Conservation (phyloP, 768 basidiomycete genomes). For the Vararia minispora region DNA sequence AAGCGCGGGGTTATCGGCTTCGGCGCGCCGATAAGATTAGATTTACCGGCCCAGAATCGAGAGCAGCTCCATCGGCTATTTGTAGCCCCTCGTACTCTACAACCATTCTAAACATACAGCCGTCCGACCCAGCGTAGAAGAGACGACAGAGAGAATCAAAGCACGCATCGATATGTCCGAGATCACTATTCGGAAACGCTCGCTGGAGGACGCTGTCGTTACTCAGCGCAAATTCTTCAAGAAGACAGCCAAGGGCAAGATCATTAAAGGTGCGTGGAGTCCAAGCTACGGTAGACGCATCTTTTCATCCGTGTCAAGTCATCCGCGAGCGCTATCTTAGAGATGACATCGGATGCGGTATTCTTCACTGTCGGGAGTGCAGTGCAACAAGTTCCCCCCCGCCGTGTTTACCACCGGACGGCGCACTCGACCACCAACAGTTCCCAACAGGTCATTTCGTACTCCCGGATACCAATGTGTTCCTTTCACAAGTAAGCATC, state of each 20-base stretch:
- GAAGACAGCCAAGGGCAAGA: constrained; percentile 89
- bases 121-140: no score
- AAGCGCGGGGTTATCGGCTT: no score
- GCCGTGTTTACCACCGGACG: constrained; percentile 50
- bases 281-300: not conserved
- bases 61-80: no score
- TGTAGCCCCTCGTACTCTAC: no score
- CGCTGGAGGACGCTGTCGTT: constrained; percentile 55
- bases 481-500: constrained; percentile 76
- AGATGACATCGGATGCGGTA: constrained; percentile 83
- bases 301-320: constrained; percentile 35
- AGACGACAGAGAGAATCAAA: no score
- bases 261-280: constrained; percentile 65
- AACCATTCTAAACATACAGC: no score
- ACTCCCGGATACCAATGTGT: constrained; percentile 91
- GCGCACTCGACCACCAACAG: constrained; percentile 42
- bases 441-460: constrained; percentile 69
- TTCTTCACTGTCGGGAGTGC: constrained; percentile 61
- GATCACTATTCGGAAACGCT: constrained; percentile 66
- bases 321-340: constrained; percentile 90
- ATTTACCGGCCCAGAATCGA: no score
- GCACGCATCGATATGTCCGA: constrained; percentile 39
- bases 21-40: constrained; percentile 13
- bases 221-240: constrained; percentile 92
- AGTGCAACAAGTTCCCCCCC: constrained; percentile 25